Conservation (phyloP, 1,284 basidiomycete species). For the Baeospora myosura region DNA sequence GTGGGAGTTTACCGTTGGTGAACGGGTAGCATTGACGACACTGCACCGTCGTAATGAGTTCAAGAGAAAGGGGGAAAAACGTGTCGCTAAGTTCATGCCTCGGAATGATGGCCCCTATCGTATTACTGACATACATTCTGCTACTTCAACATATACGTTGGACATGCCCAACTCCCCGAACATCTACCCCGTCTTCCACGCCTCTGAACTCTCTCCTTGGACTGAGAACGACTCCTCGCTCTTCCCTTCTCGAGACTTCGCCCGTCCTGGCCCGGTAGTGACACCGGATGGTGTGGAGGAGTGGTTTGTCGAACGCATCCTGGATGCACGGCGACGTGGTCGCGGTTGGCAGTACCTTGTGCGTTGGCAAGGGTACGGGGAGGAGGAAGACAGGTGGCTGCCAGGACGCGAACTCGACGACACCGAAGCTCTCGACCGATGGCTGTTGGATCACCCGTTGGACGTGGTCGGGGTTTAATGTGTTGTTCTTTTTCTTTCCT, state of each 20-base stretch:
- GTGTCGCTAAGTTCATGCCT: slow-evolving; percentile 28
- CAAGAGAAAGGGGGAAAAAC: slow-evolving; percentile 17
- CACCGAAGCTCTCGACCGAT: neutral
- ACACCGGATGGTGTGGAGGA: slow-evolving; percentile 18
- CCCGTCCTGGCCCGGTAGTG: slow-evolving; percentile 12
- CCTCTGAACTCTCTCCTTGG: slow-evolving; percentile 13
- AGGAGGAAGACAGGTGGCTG: neutral
- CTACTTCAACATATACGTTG: slow-evolving; percentile 18
- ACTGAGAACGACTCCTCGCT: slow-evolving; percentile 14
- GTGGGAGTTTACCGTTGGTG: slow-evolving; percentile 17
- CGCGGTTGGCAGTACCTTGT: neutral
- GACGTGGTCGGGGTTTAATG: no score
- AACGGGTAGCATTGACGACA: slow-evolving; percentile 23
- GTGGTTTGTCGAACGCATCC: slow-evolving; percentile 12
- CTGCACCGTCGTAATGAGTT: slow-evolving; percentile 19
- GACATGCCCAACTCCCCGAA: slow-evolving; percentile 18
- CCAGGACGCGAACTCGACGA: slow-evolving; percentile 18
- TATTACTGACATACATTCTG: slow-evolving; percentile 11
- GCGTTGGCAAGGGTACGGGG: neutral
- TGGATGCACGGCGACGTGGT: neutral
- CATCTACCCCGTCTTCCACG: slow-evolving; percentile 17
- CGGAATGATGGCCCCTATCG: slow-evolving; percentile 26
- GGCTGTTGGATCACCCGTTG: neutral
- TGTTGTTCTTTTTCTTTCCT: no score
- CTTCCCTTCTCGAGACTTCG: slow-evolving; percentile 16